Evolutionary conservation across 495 filamentous ascomycete species (phyloP), one percentile per base, ranked within the genome.

Genomic region (Pyrenula aspistea): DNA sequence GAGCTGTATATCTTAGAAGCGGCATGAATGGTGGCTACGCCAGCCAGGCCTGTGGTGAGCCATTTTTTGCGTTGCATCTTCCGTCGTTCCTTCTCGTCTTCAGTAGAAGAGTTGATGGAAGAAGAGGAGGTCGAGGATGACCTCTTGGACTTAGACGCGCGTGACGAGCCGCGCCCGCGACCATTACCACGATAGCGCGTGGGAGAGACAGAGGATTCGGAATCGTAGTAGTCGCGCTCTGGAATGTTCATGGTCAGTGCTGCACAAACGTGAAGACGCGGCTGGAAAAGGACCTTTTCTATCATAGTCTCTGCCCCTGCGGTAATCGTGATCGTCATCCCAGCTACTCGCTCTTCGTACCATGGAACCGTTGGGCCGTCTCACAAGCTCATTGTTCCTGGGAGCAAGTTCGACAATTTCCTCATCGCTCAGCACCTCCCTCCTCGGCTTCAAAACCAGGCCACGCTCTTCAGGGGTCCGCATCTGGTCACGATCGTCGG

Each of bases 21-120:
- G 52, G 86, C 85, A 66, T 89, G 86, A 63, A 89, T 85, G 54
- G 86, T 87, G 63, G 86, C 86, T 61, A 90, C 82, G 57, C 82
- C 82, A 51, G 86, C 86, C 59, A 90, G 69, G 55, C 84, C 84
- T 52, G 85, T 83, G 53, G 86, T 87, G 58, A 90, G 62, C 63
- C 86, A 69, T 76, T 89, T 85, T 73, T 90, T 90, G 75, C 83
- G 83, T 75, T 79, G 79, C 77, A 87, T 79, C 66, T 88, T 85
- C 64, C 77, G 83, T 50, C 73, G 72, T 55, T 74, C 73, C 62
- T 81, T 80, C 65, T 83, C 79, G 67, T 89, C 83, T 54, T 84
- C 84, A 42, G 83, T 80, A 55, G 83, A 86, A 62, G 82, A 83
- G 60, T 81, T 82, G 53, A 84, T 72, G 48, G 74, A 76, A 24